Conservation (phyloP, 1,284 basidiomycete genomes). For the Papiliotrema laurentii region DNA sequence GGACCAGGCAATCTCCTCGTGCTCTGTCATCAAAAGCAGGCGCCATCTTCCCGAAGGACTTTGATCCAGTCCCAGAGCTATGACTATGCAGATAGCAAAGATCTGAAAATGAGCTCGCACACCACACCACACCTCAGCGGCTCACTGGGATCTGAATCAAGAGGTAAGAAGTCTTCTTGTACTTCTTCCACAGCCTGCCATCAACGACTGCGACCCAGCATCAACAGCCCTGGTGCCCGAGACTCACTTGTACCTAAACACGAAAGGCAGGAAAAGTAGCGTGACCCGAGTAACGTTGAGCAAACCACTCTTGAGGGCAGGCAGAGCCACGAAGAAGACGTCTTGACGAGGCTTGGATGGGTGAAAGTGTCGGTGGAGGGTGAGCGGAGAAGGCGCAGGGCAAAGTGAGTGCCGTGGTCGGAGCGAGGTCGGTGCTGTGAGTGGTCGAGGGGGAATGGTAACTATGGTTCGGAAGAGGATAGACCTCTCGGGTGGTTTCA, state of each 20-base stretch:
- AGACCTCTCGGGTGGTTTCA: too few species aligned
- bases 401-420: too few species aligned
- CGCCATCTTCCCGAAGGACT: constrained; percentile 52
- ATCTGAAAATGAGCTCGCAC: constrained; percentile 32
- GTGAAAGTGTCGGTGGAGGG: constrained; percentile 32
- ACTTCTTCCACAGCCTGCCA: constrained; percentile 46
- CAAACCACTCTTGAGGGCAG: constrained; percentile 49
- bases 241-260: constrained; percentile 49
- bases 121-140: not conserved
- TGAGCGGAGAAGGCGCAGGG: too few species aligned
- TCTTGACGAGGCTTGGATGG: constrained; percentile 39
- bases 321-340: constrained; percentile 52
- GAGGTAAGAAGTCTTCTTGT: constrained; percentile 44
- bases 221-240: too few species aligned
- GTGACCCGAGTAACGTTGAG: constrained; percentile 48
- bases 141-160: constrained; percentile 50
- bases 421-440: too few species aligned
- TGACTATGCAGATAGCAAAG: constrained; percentile 51
- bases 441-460: too few species aligned
- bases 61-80: constrained; percentile 53
- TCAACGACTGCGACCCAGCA: constrained; percentile 2
- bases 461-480: too few species aligned
- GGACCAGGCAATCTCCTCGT: constrained; percentile 53
- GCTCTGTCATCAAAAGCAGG: constrained; percentile 52
- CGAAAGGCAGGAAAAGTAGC: constrained; percentile 52